Conservation (phyloP, 305 asterid genomes). For the Rubia occidens region DNA sequence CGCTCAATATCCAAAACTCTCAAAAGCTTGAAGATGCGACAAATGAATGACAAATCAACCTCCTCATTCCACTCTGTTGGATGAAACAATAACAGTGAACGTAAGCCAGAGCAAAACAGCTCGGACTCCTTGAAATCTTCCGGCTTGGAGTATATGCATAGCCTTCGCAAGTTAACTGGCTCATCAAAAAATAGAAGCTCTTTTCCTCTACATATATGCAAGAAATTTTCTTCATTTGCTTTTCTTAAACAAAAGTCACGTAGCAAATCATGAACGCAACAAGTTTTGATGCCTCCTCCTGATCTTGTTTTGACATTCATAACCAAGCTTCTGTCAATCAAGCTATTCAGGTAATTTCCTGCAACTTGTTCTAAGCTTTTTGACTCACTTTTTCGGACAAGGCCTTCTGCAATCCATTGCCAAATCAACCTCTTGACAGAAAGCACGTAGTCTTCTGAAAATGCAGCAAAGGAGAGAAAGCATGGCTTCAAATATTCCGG, state of each 20-base stretch:
- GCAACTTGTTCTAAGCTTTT: slow-evolving; percentile 2
- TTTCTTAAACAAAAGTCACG: slow-evolving; percentile 1
- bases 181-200: not conserved
- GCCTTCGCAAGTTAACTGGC: not conserved
- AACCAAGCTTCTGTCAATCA: not conserved
- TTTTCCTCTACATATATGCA: not conserved
- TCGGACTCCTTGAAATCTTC: not conserved
- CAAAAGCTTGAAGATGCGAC: not conserved
- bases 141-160: not conserved
- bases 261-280: not conserved
- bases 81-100: slow-evolving; percentile 1
- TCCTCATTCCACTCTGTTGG: not conserved
- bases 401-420: not conserved
- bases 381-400: not conserved
- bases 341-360: not conserved
- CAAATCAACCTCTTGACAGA: not conserved
- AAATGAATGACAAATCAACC: slow-evolving; percentile 4
- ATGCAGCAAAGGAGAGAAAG: not conserved
- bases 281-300: not conserved
- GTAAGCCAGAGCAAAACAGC: not conserved
- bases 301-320: not conserved
- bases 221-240: slow-evolving; percentile 3
- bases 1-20: not conserved
- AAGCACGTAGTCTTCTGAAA: not conserved
- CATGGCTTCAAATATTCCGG: slow-evolving; percentile 5